Evolutionary conservation across 164 flowering plant species (phyloP).

Genomic region (Berberis thunbergii): DNA sequence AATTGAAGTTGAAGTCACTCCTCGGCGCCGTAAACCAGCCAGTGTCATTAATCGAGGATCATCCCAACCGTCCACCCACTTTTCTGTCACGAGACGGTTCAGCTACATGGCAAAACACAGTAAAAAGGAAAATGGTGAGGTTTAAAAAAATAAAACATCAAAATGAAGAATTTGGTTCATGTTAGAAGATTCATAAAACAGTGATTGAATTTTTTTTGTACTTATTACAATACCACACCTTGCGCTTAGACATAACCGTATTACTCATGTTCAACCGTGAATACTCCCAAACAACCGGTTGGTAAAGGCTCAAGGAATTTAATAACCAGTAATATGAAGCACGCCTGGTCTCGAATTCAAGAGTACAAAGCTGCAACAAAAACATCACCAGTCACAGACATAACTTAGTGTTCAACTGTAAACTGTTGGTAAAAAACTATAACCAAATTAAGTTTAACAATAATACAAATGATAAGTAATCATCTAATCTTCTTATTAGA

Average conservation of each 20-base stretch:
- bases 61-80: conserved; percentile 98
- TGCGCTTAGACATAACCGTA: conserved; percentile 97
- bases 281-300: conserved; percentile 96
- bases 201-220: too few species aligned
- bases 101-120: conserved; percentile 40
- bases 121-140: background rate
- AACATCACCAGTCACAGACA: background rate
- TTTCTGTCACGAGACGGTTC: conserved; percentile 79
- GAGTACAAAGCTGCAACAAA: conserved; percentile 74
- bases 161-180: too few species aligned
- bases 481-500: too few species aligned
- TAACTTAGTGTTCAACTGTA: background rate
- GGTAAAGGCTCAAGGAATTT: conserved; percentile 68
- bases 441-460: too few species aligned
- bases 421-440: too few species aligned
- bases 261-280: conserved; percentile 85
- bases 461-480: too few species aligned
- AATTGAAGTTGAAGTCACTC: conserved; percentile 77
- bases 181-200: too few species aligned
- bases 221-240: conserved; percentile 34
- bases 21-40: conserved; percentile 90
- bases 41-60: conserved; percentile 97
- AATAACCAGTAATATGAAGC: conserved; percentile 97
- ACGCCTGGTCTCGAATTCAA: conserved; percentile 98
- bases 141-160: too few species aligned